Evolutionary conservation across 352 stramenopile species (phyloP), one percentile per base, ranked within the genome.

Genomic region (Phytopythium delawarense): DNA sequence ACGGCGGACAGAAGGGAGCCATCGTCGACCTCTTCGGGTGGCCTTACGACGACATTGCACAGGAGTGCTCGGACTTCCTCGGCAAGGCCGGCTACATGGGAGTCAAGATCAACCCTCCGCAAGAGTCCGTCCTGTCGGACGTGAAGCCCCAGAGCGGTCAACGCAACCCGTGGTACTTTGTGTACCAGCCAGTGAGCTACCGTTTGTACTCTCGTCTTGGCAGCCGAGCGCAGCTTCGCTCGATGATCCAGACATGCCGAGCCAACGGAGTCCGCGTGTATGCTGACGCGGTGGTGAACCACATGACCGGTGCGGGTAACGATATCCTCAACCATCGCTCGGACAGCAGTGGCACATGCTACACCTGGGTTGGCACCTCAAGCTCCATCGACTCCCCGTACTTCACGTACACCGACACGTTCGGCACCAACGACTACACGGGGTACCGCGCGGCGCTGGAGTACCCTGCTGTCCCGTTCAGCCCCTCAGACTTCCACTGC

Each of bases 21-120:
- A 82, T 89, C 62, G 80, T 89, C 8, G 81, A 89, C 30, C 53
- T 91, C 13, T 91, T 91, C 40, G 79, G 78, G 8, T 89, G 80
- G 81, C 78, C 81, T 21, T 87, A 87, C 59, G 61, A 66, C 16
- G 81, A 88, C 49, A 87, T 89, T 35, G 79, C 79, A 25, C 56
- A 72, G n/a, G 81, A 91, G 53, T 91, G 80, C 57, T 48, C 62
- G 5, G 70, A 80, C 39, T 87, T 88, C 57, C 50, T 91, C 25
- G 77, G 76, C 35, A 87, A 88, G 30, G 77, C 79, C 4, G 78
- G 81, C 1, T 89, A 89, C 68, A 72, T 91, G 53, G 80, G 81
- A 6, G 76, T 88, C 32, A 91, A 89, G 69, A 81, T 91, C 59
- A 85, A 78, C 28, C 81, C 81, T 4, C 78, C 78, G 11, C 80